Evolutionary conservation across 2,329 filamentous ascomycete genomes (phyloP), one percentile per base, ranked within the genome.

Genomic region (Venturia nashicola): DNA sequence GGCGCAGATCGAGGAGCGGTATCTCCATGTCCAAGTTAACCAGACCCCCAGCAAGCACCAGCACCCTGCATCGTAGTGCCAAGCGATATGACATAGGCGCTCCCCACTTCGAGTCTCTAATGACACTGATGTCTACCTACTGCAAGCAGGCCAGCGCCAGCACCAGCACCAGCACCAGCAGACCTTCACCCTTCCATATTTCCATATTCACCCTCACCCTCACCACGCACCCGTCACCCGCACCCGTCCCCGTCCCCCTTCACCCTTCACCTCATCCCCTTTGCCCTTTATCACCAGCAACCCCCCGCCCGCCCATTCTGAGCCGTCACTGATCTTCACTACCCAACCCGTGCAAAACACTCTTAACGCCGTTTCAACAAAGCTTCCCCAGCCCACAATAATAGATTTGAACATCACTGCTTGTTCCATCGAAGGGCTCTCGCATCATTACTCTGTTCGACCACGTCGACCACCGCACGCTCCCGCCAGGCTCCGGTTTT

Each of bases 321-420:
- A 40, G 3, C 61, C 61, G 48, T 42, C 61, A 63, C 43, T 63
- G 61, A 63, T 63, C 61, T 63, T 63, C 61, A 34, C 34, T 0
- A 36, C n/a, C 48, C 32, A 55, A 39, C 18, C 8, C 9, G 43
- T 5, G 9, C n/a, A 23, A 7, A n/a, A 40, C 20, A 57, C 61
- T 59, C 39, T 11, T 48, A 39, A 39, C 20, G 36, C 27, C 61
- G 61, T 63, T 63, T 63, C 61, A 63, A 48, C 27, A 34, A 55
- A 63, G 32, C 40, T 44, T 63, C 11, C 9, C 32, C 27, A 46
- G 51, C 61, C 46, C 43, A 27, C 16, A 63, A 42, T 51, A 36
- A 34, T 51, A 18, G 6, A 6, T 62, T 48, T 59, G 61, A 40
- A 27, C 61, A 63, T 63, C 61, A 63, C 34, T 63, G 23, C 61